A percentile compares a stretch with the other conserved stretches of the same genome.
Conservation (phyloP, 2,329 filamentous ascomycete species). For the Pseudohalonectria lignicola region DNA sequence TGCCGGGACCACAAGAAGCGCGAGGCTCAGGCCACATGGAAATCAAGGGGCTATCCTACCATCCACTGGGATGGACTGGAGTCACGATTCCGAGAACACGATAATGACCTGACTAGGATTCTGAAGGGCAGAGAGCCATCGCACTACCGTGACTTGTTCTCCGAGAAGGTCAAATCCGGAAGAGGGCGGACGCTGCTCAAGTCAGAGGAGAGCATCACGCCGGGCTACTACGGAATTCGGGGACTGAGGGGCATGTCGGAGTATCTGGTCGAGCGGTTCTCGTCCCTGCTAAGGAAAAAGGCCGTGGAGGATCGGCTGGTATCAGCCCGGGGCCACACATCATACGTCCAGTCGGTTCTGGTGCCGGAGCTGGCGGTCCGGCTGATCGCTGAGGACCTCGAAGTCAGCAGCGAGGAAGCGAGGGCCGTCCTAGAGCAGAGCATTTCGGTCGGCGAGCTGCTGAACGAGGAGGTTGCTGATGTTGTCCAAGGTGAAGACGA, state of each 20-base stretch:
- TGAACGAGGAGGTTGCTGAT: slow-evolving; percentile 56
- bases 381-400: slow-evolving; percentile 47
- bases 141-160: slow-evolving; percentile 48
- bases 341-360: slow-evolving; percentile 59
- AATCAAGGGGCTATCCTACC: slow-evolving; percentile 49
- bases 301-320: slow-evolving; percentile 56
- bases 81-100: slow-evolving; percentile 44
- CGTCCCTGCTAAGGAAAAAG: slow-evolving; percentile 45
- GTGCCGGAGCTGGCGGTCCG: slow-evolving; percentile 58
- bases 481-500: slow-evolving; percentile 22
- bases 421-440: slow-evolving; percentile 54
- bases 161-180: slow-evolving; percentile 42
- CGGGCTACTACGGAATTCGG: slow-evolving; percentile 75
- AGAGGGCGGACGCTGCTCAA: slow-evolving; percentile 41
- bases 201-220: slow-evolving; percentile 45
- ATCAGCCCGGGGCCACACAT: slow-evolving; percentile 52
- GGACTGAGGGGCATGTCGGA: slow-evolving; percentile 65
- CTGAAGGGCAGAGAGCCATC: slow-evolving; percentile 44
- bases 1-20: slow-evolving; percentile 51
- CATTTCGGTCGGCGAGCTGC: slow-evolving; percentile 51
- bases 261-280: slow-evolving; percentile 51
- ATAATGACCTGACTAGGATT: slow-evolving; percentile 43
- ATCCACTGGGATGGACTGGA: slow-evolving; percentile 60
- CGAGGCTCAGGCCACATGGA: slow-evolving; percentile 37
- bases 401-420: slow-evolving; percentile 28